Base-by-base conservation (phyloP, 345 rosid genomes). In the Acer negundo region DNA sequence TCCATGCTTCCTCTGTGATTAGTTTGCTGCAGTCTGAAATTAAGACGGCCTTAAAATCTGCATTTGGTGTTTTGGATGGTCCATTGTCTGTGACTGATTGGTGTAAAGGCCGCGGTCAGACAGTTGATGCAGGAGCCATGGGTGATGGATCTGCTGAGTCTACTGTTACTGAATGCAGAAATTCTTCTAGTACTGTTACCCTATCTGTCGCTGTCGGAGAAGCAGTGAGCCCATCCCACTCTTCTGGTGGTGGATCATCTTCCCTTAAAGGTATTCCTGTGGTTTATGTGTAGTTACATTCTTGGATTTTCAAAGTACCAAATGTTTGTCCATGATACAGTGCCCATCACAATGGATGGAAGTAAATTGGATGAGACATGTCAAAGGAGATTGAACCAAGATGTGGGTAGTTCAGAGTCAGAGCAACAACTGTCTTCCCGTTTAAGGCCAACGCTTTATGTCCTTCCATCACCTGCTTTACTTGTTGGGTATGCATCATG, bases 1-100 rank as follows among this genome's bases (percentile, higher is more conserved):
- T 92, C 73, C 95, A 90, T 62, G 91, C 94, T 72, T 89, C 97
- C 28, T 89, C 97, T 59, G 94, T 93, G 59, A 88, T 89, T 77
- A 89, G 94, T 75, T 87, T 94, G 83, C 92, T 94, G 75, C 97
- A 96, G 53, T 89, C 97, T 77, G 99, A 96, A 77, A 87, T 96
- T 67, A 96, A 89, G 83, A 77, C 92, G 65, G 97, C 97, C 80
- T 83, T 96, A 85, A 96, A 91, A 80, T 89, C 93, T 81, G 98
- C 98, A 71, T 96, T 96, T 84, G 82, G 85, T 73, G 85, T 64
- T 83, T 86, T 92, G 84, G 97, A 94, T 77, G 99, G 99, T 46
- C 99, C 99, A 72, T 87, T 96, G 78, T 84, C 91, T 68, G 91
- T 93, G 73, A 89, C 85, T 53, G 98, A 96, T 80, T 96, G 99